These are phyloP conservation scores for Penicillium pancosmium DNA, from an alignment of 495 filamentous ascomycete species.

Conservation along the genomic window DNA sequence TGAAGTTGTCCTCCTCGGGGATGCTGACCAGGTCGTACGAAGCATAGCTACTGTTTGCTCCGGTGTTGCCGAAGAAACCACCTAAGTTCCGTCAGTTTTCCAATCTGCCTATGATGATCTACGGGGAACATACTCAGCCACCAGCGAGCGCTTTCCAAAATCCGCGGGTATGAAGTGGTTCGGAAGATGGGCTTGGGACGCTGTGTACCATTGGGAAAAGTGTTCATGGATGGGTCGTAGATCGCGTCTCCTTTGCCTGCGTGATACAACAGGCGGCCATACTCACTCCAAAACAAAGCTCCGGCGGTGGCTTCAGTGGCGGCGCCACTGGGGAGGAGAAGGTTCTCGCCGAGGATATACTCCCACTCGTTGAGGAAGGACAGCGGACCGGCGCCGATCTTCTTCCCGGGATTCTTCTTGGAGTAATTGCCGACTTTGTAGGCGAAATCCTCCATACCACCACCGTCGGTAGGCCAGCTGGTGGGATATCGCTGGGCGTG, in stretches of 20 bases:
- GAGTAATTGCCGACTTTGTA: constrained; percentile 50
- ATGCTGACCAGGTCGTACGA: constrained; percentile 50
- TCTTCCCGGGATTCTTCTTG: constrained; percentile 30
- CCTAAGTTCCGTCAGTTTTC: constrained; percentile 13
- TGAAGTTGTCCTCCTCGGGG: constrained; percentile 48
- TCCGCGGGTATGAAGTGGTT: constrained; percentile 52
- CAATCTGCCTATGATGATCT: not conserved
- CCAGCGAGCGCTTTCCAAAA: constrained; percentile 50
- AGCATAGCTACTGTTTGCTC: constrained; percentile 38
- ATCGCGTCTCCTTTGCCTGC: constrained; percentile 40
- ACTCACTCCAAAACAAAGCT: constrained; percentile 55
- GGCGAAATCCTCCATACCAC: constrained; percentile 47
- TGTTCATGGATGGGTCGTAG: constrained; percentile 47
- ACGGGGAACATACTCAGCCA: constrained; percentile 37
- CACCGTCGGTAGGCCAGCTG: constrained; percentile 39
- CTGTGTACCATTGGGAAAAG: constrained; percentile 48
- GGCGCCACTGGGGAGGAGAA: constrained; percentile 51
- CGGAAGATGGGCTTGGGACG: constrained; percentile 50
- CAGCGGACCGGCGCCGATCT: constrained; percentile 46
- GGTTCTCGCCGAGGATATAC: constrained; percentile 46
- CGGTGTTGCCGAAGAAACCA: constrained; percentile 42
- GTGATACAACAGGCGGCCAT: constrained; percentile 53
- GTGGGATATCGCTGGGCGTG: constrained; percentile 57
- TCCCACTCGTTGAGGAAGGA: constrained; percentile 54
- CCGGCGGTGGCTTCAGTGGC: constrained; percentile 53